Conservation (phyloP, 129 eudicot species). For the Pittosporum tobira region DNA sequence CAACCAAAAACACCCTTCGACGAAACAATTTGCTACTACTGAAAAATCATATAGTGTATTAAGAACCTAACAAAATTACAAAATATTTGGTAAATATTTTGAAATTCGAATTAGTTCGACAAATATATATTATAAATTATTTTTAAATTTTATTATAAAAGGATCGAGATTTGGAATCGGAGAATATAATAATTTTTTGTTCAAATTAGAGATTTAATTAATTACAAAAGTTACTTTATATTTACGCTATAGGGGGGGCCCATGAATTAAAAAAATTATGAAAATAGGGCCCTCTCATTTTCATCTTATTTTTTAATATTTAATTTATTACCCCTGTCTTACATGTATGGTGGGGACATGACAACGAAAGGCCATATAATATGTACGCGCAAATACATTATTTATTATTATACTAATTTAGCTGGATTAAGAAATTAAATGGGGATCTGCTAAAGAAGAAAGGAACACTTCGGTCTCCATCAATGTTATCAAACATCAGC, state of each 20-base stretch:
- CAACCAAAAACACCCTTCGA: no score
- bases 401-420: neutral
- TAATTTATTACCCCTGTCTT: neutral
- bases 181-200: no score
- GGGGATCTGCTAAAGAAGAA: constrained; percentile 3
- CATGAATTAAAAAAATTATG: neutral
- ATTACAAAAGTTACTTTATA: no score
- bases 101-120: no score
- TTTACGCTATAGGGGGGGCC: neutral
- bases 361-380: neutral
- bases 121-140: no score
- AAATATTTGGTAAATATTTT: no score
- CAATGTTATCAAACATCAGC: neutral
- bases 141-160: no score
- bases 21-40: no score
- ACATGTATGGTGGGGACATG: neutral
- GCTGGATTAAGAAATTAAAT: neutral
- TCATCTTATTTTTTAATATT: neutral
- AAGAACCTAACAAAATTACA: no score
- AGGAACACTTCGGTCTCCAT: neutral
- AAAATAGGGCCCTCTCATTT: neutral
- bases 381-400: neutral
- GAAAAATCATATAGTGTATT: no score
- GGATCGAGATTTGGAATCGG: no score
- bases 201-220: no score